Evolutionary conservation across 1,284 basidiomycete species (phyloP).

Genomic region (Leccinum pachyderme): DNA sequence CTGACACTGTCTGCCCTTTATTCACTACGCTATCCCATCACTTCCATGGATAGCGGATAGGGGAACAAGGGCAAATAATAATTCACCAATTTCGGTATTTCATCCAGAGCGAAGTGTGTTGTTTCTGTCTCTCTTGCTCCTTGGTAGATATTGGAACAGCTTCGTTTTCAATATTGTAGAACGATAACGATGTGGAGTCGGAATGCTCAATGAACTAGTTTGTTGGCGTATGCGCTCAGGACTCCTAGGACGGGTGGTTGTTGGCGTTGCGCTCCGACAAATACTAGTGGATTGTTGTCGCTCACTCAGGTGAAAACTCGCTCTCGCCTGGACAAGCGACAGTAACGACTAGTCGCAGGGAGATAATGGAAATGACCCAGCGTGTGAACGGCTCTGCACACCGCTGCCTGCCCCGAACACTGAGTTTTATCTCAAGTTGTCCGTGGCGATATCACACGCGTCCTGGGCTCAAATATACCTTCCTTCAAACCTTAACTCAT

Average conservation of each 20-base stretch:
- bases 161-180: conserved; percentile 5
- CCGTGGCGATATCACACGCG: too few relatives aligned
- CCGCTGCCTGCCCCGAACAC: too few relatives aligned
- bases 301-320: neutral
- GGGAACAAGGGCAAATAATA: conserved; percentile 77
- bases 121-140: conserved; percentile 16
- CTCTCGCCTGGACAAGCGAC: neutral
- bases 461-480: too few relatives aligned
- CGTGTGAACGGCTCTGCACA: too few relatives aligned
- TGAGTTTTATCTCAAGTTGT: too few relatives aligned
- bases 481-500: too few relatives aligned
- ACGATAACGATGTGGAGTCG: neutral
- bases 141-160: conserved; percentile 22
- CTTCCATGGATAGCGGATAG: conserved; percentile 65
- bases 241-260: too few relatives aligned
- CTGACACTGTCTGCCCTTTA: conserved; percentile 54
- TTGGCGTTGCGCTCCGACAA: too few relatives aligned
- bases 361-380: too few relatives aligned
- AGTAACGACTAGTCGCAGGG: neutral
- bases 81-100: conserved; percentile 13
- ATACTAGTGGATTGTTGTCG: neutral
- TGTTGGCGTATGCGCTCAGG: neutral
- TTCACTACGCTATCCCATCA: conserved; percentile 70
- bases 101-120: conserved; percentile 20
- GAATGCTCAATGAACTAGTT: neutral